A percentile compares a stretch with the other conserved stretches of the same genome.
Evolutionary conservation across 805 yeast genomes (phyloP).

Genomic region (Pichia thaimueangensis): DNA sequence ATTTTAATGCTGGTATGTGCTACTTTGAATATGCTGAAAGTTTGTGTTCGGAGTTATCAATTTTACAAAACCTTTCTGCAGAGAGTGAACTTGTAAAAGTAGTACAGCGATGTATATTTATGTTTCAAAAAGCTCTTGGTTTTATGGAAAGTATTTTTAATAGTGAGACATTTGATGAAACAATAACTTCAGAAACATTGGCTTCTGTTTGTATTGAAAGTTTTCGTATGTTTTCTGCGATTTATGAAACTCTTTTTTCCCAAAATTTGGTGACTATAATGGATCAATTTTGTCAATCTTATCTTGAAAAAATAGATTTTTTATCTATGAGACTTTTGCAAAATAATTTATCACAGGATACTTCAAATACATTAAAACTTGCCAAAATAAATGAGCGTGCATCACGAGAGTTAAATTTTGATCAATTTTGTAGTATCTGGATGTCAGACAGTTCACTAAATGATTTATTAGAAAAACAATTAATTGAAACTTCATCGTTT

Average conservation of each 20-base stretch:
- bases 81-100: slow-evolving; percentile 6
- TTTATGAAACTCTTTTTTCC: slow-evolving; percentile 22
- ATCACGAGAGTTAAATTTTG: slow-evolving; percentile 25
- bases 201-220: slow-evolving; percentile 25
- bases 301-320: slow-evolving; percentile 17
- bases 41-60: slow-evolving; percentile 4
- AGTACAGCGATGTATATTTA: slow-evolving; percentile 18
- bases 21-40: slow-evolving; percentile 42
- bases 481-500: slow-evolving; percentile 39
- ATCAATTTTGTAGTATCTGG: slow-evolving; percentile 33
- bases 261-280: slow-evolving; percentile 5
- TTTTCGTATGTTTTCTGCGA: slow-evolving; percentile 22
- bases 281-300: slow-evolving; percentile 1
- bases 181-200: background rate
- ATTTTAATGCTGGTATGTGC: slow-evolving; percentile 41
- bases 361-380: slow-evolving; percentile 28
- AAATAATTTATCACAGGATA: slow-evolving; percentile 8
- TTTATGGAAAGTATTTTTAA: background rate
- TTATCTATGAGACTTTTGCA: slow-evolving; percentile 9
- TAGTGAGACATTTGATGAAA: background rate
- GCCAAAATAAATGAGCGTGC: slow-evolving; percentile 27
- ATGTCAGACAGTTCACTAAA: slow-evolving; percentile 20
- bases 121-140: slow-evolving; percentile 12
- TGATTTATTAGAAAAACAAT: slow-evolving; percentile 30
- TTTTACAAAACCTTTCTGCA: background rate